These are phyloP conservation scores for Cercospora janseana DNA, from an alignment of 2,329 filamentous ascomycete genomes.

Conservation along the genomic window DNA sequence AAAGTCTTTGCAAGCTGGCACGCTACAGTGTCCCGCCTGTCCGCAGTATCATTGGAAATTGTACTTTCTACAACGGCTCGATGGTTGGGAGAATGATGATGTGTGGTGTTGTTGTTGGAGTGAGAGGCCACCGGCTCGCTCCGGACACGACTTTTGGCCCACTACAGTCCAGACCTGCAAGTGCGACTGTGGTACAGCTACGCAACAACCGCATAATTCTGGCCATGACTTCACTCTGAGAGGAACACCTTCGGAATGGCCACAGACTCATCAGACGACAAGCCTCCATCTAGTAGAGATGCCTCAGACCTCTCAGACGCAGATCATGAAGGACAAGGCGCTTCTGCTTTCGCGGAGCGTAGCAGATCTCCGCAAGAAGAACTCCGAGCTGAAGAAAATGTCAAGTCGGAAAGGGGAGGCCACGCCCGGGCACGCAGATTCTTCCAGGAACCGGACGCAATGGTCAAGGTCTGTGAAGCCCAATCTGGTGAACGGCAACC, in stretches of 20 bases:
- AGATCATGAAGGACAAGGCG: conserved; percentile 18
- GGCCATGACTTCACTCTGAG: neutral
- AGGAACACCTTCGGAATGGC: conserved; percentile 4
- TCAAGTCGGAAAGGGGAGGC: conserved; percentile 11
- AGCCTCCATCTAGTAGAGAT: conserved; percentile 16
- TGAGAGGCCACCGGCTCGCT: too few relatives aligned
- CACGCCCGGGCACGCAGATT: conserved; percentile 15
- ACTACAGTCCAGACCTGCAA: neutral
- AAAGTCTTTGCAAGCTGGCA: too few relatives aligned
- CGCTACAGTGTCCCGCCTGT: too few relatives aligned
- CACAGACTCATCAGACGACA: conserved; percentile 6
- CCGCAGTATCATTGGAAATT: too few relatives aligned
- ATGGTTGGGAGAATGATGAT: too few relatives aligned
- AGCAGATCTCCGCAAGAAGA: conserved; percentile 14
- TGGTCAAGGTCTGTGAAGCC: conserved; percentile 12
- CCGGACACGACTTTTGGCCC: neutral
- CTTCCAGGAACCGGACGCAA: conserved; percentile 16
- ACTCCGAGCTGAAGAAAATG: conserved; percentile 16
- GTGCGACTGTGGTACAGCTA: neutral
- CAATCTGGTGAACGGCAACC: conserved; percentile 2
- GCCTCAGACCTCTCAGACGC: conserved; percentile 11
- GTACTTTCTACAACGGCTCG: too few relatives aligned
- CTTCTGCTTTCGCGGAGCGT: conserved; percentile 11
- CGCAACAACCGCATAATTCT: neutral
- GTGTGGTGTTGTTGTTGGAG: too few relatives aligned